A percentile compares a stretch with the other conserved stretches of the same genome.
Conservation (phyloP, 2,329 filamentous ascomycete genomes). For the Hymenoscyphus fructigenus region DNA sequence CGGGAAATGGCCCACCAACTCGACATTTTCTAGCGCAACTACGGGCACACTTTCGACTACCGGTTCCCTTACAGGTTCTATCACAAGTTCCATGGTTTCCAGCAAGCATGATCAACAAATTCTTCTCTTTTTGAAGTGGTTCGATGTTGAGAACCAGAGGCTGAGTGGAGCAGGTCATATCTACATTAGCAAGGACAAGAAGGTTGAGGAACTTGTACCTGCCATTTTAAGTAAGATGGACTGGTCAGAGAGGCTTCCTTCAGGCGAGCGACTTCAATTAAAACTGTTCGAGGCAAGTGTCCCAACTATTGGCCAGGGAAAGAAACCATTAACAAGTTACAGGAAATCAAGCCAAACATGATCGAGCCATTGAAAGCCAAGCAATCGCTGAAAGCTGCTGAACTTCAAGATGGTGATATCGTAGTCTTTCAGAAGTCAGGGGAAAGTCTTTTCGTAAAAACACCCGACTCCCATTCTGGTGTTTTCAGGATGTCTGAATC, state of each 20-base stretch:
- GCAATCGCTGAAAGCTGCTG: constrained; percentile 82
- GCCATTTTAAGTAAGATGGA: constrained; percentile 79
- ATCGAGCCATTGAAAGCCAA: constrained; percentile 93
- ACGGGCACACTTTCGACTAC: constrained; percentile 29
- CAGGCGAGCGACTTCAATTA: constrained; percentile 58
- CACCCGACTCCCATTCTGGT: background rate
- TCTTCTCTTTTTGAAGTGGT: constrained; percentile 89
- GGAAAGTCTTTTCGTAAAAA: constrained; percentile 20
- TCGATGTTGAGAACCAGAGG: constrained; percentile 74
- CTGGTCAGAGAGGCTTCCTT: constrained; percentile 74
- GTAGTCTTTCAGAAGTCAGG: constrained; percentile 80
- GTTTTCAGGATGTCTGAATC: constrained; percentile 37
- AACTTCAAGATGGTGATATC: constrained; percentile 96
- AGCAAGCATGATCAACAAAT: constrained; percentile 55
- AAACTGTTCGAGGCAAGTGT: constrained; percentile 71
- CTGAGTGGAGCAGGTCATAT: constrained; percentile 77
- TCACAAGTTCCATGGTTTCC: background rate
- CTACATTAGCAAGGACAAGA: constrained; percentile 85
- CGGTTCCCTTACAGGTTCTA: background rate
- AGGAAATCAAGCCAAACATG: constrained; percentile 97
- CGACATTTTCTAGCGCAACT: constrained; percentile 55
- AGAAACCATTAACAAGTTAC: constrained; percentile 25
- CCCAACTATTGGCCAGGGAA: background rate
- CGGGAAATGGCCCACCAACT: constrained; percentile 67
- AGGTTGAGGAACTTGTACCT: constrained; percentile 79